Evolutionary conservation across 257 asterid species (phyloP), one percentile per base, ranked within the genome.

Genomic region (Solanum clarkiae): DNA sequence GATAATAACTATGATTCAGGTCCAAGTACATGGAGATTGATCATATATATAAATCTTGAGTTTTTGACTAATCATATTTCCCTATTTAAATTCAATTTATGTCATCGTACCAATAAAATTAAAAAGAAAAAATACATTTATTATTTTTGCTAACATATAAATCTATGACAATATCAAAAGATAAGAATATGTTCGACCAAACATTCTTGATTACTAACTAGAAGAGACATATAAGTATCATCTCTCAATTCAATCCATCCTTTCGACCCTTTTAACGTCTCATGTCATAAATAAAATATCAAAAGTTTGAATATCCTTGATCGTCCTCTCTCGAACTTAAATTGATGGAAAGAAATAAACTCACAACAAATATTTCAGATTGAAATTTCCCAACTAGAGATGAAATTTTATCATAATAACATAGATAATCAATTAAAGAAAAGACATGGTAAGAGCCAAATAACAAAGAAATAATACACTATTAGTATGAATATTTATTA

Each of bases 41-140:
- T 0, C 20, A 18, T 22, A 62, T 11, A 2, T 4, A 11, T 18
- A 3, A 7, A 0, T 56, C 18, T 42, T 4, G 7, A 7, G 8
- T 42, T 51, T 12, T 4, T 51, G 1, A 12, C 5, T 12, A 0
- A 51, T 11, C 16, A 51, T 51, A 0, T 51, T 51, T 51, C 16
- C 12, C 14, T 13, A 13, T 51, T 11, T 11, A 12, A 51, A 13
- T 51, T 51, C 11, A 51, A 51, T 13, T 32, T 32, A 1, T 51
- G 11, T 51, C 5, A 3, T 4, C 59, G 5, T 15, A 54, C 4
- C 5, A 54, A 51, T 51, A 51, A 11, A 51, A 53, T 32, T 32
- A 53, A 0, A 14, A 53, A 15, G 1, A 12, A 13, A 10, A 3
- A 3, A 1, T 53, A 14, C 3, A 3, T 7, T 55, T 5, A 54